phyloP scores from a whole-genome alignment of 352 stramenopile species.

The Salisapilia sapeloensis region DNA sequence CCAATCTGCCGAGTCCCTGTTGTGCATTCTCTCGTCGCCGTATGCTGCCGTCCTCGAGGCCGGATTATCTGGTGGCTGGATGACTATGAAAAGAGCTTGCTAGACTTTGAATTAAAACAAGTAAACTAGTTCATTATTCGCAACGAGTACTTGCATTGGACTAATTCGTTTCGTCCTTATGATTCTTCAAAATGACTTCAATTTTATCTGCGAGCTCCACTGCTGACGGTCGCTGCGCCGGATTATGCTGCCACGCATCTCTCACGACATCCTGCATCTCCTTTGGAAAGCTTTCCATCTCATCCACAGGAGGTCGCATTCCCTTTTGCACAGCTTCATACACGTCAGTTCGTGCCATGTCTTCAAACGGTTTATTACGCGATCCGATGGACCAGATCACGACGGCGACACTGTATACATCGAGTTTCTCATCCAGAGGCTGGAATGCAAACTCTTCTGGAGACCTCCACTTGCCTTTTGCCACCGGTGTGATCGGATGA shows the following conservation, averaged over 20 bases:
- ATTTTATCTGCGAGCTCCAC: conserved; percentile 28
- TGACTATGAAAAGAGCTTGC: conserved; percentile 36
- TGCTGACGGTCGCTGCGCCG: conserved; percentile 24
- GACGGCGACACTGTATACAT: conserved; percentile 53
- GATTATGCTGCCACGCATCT: conserved; percentile 27
- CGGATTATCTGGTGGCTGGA: conserved; percentile 50
- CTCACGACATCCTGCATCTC: conserved; percentile 51
- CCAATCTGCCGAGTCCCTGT: conserved; percentile 40
- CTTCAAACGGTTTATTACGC: conserved; percentile 22
- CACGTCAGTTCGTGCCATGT: conserved; percentile 24
- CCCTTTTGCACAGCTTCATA: conserved; percentile 33
- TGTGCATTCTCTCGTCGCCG: conserved; percentile 27
- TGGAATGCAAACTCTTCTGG: conserved; percentile 45
- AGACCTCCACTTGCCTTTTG: conserved; percentile 66
- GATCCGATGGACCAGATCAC: conserved; percentile 44
- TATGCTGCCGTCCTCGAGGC: conserved; percentile 35
- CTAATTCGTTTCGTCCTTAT: conserved; percentile 7
- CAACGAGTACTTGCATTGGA: too few relatives aligned
- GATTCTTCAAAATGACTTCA: conserved; percentile 21
- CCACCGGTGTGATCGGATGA: conserved; percentile 33
- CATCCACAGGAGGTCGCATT: conserved; percentile 16
- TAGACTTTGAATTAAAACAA: conserved; percentile 5
- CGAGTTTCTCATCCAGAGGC: conserved; percentile 33
- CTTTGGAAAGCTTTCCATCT: conserved; percentile 37
- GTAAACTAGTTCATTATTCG: not conserved